Evolutionary conservation across 2,329 filamentous ascomycete genomes (phyloP), one percentile per base, ranked within the genome.

Genomic region (Podosphaera xanthii): DNA sequence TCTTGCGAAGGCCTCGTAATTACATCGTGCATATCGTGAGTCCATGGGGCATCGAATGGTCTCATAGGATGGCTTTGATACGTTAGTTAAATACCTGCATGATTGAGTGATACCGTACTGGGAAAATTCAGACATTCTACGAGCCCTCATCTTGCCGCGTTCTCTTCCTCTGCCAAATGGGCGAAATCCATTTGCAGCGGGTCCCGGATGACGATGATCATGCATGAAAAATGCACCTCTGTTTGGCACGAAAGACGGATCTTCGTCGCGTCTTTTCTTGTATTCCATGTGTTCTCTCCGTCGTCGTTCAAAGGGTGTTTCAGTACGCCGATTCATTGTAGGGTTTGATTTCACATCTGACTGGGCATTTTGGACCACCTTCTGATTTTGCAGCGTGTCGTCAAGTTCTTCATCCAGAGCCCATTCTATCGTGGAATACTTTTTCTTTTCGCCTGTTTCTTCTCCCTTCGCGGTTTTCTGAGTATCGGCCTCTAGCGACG

Each of bases 141-240:
- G 77, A 65, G 78, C 77, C 66, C 71, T 80, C 66, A 70, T 76
- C 66, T 71, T 71, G 57, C 81, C 87, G 71, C 80, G 75, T 63
- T 81, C 77, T 62, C 78, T 74, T 44, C 81, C 83, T 71, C 83
- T 77, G 38, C 79, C 79, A 69, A 83, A 85, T 10, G 83, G 80
- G 60, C 86, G 77, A 71, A 91, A 88, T 58, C 85, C 85, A 71
- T 90, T 91, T 58, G 83, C 79, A 64, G 82, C 81, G 52, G 83
- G 79, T n/a, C 84, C 84, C 59, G 85, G 80, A 65, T 87, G 83
- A 62, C 88, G 81, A 67, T 92, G 87, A 69, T 97, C 92, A 71
- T 97, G 91, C 81, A 97, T 89, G 74, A 96, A 97, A 75, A 97
- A 97, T 62, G 87, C 84, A 61, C 92, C 92, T 64, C 91, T 78